These are phyloP conservation scores for Melastoma malabathricum DNA, from an alignment of 345 rosid species.

Conservation along the genomic window DNA sequence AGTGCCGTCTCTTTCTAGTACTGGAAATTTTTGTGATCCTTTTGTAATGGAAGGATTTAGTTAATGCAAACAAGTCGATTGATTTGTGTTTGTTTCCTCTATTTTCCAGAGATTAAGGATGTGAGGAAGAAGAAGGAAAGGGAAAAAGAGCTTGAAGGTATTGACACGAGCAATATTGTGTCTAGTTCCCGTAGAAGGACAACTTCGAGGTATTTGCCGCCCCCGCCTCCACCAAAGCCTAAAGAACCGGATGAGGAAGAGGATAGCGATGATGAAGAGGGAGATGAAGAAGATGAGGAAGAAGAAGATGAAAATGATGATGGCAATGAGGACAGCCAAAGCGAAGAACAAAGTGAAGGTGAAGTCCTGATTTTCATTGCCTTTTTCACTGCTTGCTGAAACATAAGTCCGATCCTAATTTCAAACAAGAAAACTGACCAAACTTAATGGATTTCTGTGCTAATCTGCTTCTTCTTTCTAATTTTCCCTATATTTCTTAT, in stretches of 20 bases:
- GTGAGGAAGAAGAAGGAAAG: constrained; percentile 56
- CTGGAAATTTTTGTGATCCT: neutral
- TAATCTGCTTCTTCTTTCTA: no score
- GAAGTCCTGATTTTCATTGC: constrained; percentile 4
- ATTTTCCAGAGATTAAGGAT: constrained; percentile 67
- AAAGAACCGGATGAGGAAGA: constrained; percentile 42
- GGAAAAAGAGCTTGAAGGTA: constrained; percentile 79
- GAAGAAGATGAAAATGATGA: constrained; percentile 20
- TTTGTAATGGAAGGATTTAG: neutral
- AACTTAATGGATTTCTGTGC: neutral
- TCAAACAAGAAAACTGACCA: neutral
- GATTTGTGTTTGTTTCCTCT: constrained; percentile 2
- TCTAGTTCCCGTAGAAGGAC: constrained; percentile 73
- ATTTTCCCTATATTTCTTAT: no score
- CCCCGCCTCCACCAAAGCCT: constrained; percentile 70
- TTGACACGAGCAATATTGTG: constrained; percentile 74
- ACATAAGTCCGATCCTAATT: neutral
- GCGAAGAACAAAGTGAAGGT: constrained; percentile 42
- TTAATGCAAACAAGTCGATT: neutral
- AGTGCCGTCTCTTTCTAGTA: constrained; percentile 9
- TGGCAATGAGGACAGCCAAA: constrained; percentile 22
- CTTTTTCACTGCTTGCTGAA: neutral
- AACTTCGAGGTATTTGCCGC: constrained; percentile 43
- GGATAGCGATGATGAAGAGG: constrained; percentile 38
- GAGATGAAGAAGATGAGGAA: constrained; percentile 24